Evolutionary conservation across 495 filamentous ascomycete genomes (phyloP).

Genomic region (Podospora pseudopauciseta): DNA sequence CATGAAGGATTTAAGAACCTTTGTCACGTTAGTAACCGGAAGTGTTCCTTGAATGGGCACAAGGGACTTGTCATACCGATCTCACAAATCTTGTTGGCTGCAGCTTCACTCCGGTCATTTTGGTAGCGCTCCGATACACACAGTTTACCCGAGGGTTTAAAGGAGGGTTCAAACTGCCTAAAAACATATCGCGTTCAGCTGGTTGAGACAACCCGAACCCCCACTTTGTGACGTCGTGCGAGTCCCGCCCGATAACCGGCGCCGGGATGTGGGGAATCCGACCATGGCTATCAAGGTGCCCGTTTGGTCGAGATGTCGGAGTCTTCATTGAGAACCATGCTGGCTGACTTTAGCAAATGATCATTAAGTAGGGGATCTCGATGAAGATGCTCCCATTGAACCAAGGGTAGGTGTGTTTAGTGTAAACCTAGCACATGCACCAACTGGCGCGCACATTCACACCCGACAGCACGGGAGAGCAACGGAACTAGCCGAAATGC

Average conservation of each 20-base stretch:
- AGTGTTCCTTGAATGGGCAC: neutral
- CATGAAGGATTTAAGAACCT: slow-evolving; percentile 83
- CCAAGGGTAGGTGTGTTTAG: neutral
- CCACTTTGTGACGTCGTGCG: slow-evolving; percentile 21
- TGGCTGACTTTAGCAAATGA: no score
- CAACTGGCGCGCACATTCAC: neutral
- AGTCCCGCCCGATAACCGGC: neutral
- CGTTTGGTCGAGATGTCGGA: neutral
- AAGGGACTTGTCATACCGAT: slow-evolving; percentile 29
- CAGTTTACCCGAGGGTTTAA: neutral
- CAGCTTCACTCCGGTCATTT: slow-evolving; percentile 32
- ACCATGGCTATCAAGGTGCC: neutral
- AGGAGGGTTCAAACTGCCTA: neutral
- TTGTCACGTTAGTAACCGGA: neutral
- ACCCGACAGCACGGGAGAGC: neutral
- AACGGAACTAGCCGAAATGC: neutral
- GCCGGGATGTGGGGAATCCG: neutral
- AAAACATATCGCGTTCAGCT: neutral
- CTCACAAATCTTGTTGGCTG: slow-evolving; percentile 39
- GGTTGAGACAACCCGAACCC: slow-evolving; percentile 4
- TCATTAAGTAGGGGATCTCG: neutral
- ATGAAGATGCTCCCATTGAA: neutral
- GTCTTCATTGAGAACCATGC: no score
- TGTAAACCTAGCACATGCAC: neutral
- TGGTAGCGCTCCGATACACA: neutral